A percentile compares a stretch with the other conserved stretches of the same genome.
These are phyloP conservation scores for Calonectria hawksworthii DNA, from an alignment of 2,329 filamentous ascomycete species.

Conservation along the genomic window DNA sequence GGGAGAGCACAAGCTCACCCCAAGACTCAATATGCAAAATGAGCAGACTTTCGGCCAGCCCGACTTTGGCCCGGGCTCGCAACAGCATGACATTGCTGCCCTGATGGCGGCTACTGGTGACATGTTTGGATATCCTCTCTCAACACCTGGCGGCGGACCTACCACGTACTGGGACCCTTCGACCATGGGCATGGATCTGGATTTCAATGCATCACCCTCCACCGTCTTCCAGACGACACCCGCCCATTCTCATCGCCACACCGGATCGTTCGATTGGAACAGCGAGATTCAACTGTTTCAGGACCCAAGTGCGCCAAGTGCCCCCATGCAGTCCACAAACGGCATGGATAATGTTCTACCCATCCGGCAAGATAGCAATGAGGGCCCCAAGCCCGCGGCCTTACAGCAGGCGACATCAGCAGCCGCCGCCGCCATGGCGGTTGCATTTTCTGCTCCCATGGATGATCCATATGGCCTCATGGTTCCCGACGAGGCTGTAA, in stretches of 20 bases:
- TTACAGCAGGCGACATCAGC: slow-evolving; percentile 42
- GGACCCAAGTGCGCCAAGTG: slow-evolving; percentile 53
- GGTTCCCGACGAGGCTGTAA: slow-evolving; percentile 63
- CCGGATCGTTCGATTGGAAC: slow-evolving; percentile 71
- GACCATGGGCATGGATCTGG: slow-evolving; percentile 71
- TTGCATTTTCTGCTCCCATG: slow-evolving; percentile 58
- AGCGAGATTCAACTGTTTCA: slow-evolving; percentile 69
- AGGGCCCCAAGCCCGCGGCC: slow-evolving; percentile 66
- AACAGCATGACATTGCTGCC: slow-evolving; percentile 63
- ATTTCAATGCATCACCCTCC: slow-evolving; percentile 63
- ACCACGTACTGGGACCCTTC: slow-evolving; percentile 72
- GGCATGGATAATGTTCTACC: slow-evolving; percentile 55
- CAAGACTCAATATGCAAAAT: slow-evolving; percentile 71
- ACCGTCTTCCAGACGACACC: slow-evolving; percentile 57
- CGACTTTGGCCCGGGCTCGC: slow-evolving; percentile 64
- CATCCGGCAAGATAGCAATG: slow-evolving; percentile 58
- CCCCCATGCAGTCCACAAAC: slow-evolving; percentile 44
- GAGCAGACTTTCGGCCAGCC: slow-evolving; percentile 67
- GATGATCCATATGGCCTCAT: slow-evolving; percentile 67
- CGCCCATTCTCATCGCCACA: slow-evolving; percentile 57
- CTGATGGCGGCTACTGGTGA: slow-evolving; percentile 65
- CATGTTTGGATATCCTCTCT: slow-evolving; percentile 72
- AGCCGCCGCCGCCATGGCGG: slow-evolving; percentile 51
- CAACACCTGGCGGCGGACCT: slow-evolving; percentile 66
- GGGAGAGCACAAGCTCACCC: slow-evolving; percentile 67